Conservation (phyloP, 805 yeast species). For the Candida maltosa region DNA sequence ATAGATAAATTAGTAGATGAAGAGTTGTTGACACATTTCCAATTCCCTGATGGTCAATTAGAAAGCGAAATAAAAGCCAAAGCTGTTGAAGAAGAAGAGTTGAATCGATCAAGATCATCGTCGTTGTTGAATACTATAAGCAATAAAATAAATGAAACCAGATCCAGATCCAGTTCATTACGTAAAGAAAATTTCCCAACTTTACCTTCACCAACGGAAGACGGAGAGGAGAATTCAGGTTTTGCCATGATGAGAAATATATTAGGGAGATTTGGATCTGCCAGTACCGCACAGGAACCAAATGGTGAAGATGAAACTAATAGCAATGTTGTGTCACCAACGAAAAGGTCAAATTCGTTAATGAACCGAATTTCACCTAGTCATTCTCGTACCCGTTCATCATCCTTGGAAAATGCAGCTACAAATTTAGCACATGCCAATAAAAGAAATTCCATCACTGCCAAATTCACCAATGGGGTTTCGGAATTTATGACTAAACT, state of each 20-base stretch:
- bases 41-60: conserved; percentile 24
- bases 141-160: conserved; percentile 27
- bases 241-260: conserved; percentile 32
- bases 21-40: conserved; percentile 20
- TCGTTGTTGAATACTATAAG: conserved; percentile 36
- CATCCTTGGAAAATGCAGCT: conserved; percentile 24
- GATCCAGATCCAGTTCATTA: conserved; percentile 30
- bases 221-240: conserved; percentile 18
- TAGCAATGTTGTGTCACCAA: conserved; percentile 3
- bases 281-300: neutral
- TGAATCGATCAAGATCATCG: conserved; percentile 33
- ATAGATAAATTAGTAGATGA: conserved; percentile 28
- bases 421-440: conserved; percentile 12
- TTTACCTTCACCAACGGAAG: conserved; percentile 13
- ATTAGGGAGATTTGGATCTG: conserved; percentile 30
- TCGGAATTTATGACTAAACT: conserved; percentile 41
- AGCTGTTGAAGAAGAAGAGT: conserved; percentile 9
- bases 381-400: conserved; percentile 36
- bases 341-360: conserved; percentile 15
- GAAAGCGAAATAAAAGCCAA: conserved; percentile 13
- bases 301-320: conserved; percentile 9
- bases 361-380: conserved; percentile 32
- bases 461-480: conserved; percentile 39
- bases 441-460: conserved; percentile 32
- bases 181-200: conserved; percentile 29